Evolutionary conservation across 2,329 filamentous ascomycete species (phyloP), one percentile per base, ranked within the genome.

Genomic region (Paecilomyces fulvus): DNA sequence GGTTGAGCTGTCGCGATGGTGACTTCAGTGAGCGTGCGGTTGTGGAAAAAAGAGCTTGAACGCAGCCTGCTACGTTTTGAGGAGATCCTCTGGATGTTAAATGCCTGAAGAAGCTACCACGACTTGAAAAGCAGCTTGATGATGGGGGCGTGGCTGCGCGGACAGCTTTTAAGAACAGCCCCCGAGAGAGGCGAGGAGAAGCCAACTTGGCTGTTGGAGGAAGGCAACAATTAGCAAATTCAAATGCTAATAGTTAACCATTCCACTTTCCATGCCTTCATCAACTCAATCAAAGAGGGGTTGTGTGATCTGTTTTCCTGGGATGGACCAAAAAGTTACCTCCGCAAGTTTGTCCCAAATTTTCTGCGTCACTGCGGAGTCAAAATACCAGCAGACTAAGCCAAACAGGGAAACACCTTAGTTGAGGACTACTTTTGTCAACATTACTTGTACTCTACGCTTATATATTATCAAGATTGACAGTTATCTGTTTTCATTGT

Each of bases 181-280:
- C 64, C 62, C 64, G 61, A 63, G 63, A 59, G 52, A 62, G 58
- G 30, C 57, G 59, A 59, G 65, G 55, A 58, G 65, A 71, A 70
- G 69, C 70, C 70, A 72, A 71, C 55, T 64, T 72, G 68, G 58
- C 64, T 64, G 60, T n/a, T 23, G 25, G 49, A 9, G 9, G 14
- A 51, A 9, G 23, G 11, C 43, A 52, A 23, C 20, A n/a, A 10
- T 23, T 9, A 25, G 10, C 21, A 54, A 30, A n/a, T 2, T 17
- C 14, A 30, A 21, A 43, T 30, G 12, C 20, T 49, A 43, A n/a
- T 8, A n/a, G n/a, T 48, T 17, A 30, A 56, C 9, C 48, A 49
- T 25, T 23, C 20, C 48, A 49, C 20, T 21, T 49, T 37, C 20
- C 37, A 43, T 17, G 37, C n/a, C 37, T 43, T 43, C 37, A 43